A percentile compares a stretch with the other conserved stretches of the same genome.
Conservation (phyloP, 2,329 filamentous ascomycete genomes). For the Ampelomyces quisqualis region DNA sequence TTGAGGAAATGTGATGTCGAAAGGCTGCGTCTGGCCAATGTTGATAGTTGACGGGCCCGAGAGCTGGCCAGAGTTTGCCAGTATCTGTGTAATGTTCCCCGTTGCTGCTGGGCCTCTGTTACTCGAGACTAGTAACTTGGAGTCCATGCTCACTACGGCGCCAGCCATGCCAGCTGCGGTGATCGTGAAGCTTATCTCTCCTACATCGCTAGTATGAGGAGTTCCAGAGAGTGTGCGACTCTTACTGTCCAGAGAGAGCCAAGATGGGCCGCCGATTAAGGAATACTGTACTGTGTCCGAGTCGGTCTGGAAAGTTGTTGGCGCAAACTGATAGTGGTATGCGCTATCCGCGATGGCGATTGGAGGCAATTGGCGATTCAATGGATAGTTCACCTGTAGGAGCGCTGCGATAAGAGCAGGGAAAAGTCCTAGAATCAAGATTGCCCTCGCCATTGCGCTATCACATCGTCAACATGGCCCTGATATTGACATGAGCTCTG, state of each 20-base stretch:
- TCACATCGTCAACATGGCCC: conserved; percentile 5
- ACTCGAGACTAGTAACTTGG: conserved; percentile 70
- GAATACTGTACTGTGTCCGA: conserved; percentile 63
- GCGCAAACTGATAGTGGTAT: conserved; percentile 71
- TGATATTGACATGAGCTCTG: neutral
- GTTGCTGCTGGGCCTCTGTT: conserved; percentile 56
- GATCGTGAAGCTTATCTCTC: conserved; percentile 64
- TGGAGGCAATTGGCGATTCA: conserved; percentile 82
- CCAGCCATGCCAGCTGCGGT: conserved; percentile 68
- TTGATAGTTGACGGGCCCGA: conserved; percentile 61
- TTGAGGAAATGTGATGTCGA: conserved; percentile 47
- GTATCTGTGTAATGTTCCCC: conserved; percentile 60
- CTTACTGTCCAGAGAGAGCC: conserved; percentile 70
- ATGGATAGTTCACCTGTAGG: conserved; percentile 61
- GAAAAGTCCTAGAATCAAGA: conserved; percentile 19
- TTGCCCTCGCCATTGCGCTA: conserved; percentile 21
- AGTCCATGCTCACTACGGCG: conserved; percentile 59
- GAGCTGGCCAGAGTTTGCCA: conserved; percentile 57
- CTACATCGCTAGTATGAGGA: conserved; percentile 59
- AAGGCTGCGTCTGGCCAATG: conserved; percentile 38
- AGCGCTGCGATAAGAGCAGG: conserved; percentile 22
- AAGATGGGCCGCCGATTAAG: conserved; percentile 65
- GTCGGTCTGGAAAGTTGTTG: conserved; percentile 69
- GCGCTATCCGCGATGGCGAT: conserved; percentile 68
- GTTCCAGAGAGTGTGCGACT: conserved; percentile 70